Percentiles rank a stretch among this genome's conserved stretches.
Conservation (phyloP, 2,329 filamentous ascomycete species). For the Sarocladiaceae sp. region DNA sequence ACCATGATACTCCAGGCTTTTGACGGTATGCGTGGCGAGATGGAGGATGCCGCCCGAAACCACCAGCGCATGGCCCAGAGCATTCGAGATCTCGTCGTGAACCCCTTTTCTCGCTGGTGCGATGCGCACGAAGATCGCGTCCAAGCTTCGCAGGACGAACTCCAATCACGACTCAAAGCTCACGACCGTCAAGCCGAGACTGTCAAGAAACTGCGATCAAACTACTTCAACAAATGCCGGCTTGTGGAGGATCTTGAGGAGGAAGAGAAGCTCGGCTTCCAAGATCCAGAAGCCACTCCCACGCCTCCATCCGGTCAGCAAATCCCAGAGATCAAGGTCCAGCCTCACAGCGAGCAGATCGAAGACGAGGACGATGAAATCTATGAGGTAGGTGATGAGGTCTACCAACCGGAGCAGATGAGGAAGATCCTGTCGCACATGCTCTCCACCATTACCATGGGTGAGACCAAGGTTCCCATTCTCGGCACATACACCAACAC, state of each 20-base stretch:
- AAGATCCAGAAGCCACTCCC: slow-evolving; percentile 71
- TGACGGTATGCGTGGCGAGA: slow-evolving; percentile 85
- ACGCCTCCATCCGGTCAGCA: slow-evolving; percentile 45
- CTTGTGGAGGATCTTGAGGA: slow-evolving; percentile 94
- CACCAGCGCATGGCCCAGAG: slow-evolving; percentile 95
- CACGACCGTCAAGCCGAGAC: slow-evolving; percentile 87
- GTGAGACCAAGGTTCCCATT: slow-evolving; percentile 92
- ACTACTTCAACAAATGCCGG: slow-evolving; percentile 98
- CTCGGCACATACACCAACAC: slow-evolving; percentile 92
- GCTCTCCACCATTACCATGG: slow-evolving; percentile 77
- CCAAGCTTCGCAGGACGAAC: slow-evolving; percentile 89
- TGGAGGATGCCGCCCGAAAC: slow-evolving; percentile 82
- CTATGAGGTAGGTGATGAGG: slow-evolving; percentile 84
- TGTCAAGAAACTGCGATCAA: slow-evolving; percentile 87
- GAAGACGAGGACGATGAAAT: slow-evolving; percentile 72
- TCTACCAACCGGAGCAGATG: slow-evolving; percentile 76
- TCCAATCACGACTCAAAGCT: slow-evolving; percentile 83
- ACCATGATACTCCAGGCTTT: slow-evolving; percentile 58
- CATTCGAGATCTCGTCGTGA: slow-evolving; percentile 91
- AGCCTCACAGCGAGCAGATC: slow-evolving; percentile 56
- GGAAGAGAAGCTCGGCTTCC: slow-evolving; percentile 97
- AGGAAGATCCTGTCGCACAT: slow-evolving; percentile 87
- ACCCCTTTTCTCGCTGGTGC: slow-evolving; percentile 92
- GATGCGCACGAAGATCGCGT: slow-evolving; percentile 88
- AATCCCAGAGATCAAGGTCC: slow-evolving; percentile 85